Evolutionary conservation across 1,139 yeast genomes (phyloP).

Genomic region (Geotrichum bryndzae): DNA sequence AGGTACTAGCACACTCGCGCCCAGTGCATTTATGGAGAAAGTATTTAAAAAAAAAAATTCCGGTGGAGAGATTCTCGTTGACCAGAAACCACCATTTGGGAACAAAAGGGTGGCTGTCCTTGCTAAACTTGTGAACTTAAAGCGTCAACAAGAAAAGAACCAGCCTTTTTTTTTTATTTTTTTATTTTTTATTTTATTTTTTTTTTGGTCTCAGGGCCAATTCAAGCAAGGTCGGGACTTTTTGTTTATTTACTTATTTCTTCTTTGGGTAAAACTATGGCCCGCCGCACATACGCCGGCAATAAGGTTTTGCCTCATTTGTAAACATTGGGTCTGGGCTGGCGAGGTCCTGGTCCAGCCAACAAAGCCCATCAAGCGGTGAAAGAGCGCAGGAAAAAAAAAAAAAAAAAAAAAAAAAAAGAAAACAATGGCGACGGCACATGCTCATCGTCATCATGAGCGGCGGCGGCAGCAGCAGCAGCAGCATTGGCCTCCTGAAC

Average conservation of each 20-base stretch:
- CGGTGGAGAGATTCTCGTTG: conserved; percentile 2
- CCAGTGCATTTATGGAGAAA: background rate
- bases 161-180: conserved; percentile 5
- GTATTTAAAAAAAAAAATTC: conserved; percentile 4
- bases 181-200: background rate
- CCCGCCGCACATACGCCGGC: background rate
- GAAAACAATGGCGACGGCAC: too few species aligned
- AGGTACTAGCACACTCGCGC: background rate
- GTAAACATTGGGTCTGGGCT: too few species aligned
- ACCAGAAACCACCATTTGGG: background rate
- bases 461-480: too few species aligned
- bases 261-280: background rate
- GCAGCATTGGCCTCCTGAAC: too few species aligned
- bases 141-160: background rate
- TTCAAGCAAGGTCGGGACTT: background rate
- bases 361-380: too few species aligned
- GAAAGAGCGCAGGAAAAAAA: too few species aligned
- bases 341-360: too few species aligned
- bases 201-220: too few species aligned
- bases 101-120: background rate
- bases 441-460: too few species aligned
- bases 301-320: background rate
- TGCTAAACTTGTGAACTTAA: background rate
- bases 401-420: too few species aligned
- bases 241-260: conserved; percentile 1